Evolutionary conservation across 2,329 filamentous ascomycete genomes (phyloP), one percentile per base, ranked within the genome.

Genomic region (Pseudocercospora macadamiae): DNA sequence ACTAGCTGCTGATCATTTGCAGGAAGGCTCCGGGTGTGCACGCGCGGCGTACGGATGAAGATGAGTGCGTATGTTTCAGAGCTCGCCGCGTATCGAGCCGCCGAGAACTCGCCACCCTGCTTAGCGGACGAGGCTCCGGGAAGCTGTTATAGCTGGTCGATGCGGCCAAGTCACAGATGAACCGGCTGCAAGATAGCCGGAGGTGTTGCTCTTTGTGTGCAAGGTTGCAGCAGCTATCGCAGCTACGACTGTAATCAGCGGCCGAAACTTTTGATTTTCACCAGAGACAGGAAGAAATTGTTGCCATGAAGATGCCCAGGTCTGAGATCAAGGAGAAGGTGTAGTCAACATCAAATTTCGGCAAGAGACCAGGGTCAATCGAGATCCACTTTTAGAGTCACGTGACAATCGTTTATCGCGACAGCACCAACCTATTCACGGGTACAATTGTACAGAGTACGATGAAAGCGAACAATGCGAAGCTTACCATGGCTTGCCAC

Each of bases 21-120:
- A 10, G 23, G 23, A 26, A 47, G 19, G 42, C 42, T 26, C 42
- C 3, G 26, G 21, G 12, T 28, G 42, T 18, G 42, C 42, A 45
- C 39, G 23, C n/a, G 9, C 21, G 42, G 10, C 21, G 14, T 7
- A 14, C 28, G 23, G 19, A 14, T n/a, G 21, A n/a, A 25, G 42
- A 10, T 28, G 42, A 47, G 42, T 47, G 42, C 42, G 6, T 47
- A 47, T 28, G 42, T 47, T 47, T 28, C 42, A 47, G 42, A 25
- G 14, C 14, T 21, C n/a, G 23, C 19, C 14, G 14, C 42, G 23
- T 47, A 47, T 25, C 12, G 12, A 23, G 9, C 42, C 26, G 21
- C 42, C 21, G 21, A 47, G 42, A n/a, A 45, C 14, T 47, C n/a
- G 42, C 42, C 42, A 25, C 42, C 42, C 42, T 47, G 42, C 42